A percentile compares a stretch with the other conserved stretches of the same genome.
Conservation (phyloP, 2,329 filamentous ascomycete genomes). For the Hypoxylon sp. region DNA sequence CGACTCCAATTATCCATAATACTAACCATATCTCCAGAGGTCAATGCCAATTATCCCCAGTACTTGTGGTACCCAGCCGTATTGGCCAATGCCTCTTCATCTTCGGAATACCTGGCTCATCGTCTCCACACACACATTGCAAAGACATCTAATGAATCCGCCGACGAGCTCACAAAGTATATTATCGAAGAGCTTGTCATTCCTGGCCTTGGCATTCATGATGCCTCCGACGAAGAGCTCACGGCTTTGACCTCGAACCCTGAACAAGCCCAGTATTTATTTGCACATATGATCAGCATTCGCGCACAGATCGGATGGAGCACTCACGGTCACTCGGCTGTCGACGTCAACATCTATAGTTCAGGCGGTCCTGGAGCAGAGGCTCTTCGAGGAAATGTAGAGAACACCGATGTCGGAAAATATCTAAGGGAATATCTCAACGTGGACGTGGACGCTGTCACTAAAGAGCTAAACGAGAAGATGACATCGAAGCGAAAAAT, state of each 20-base stretch:
- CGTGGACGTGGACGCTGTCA: slow-evolving; percentile 83
- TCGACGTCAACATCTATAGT: slow-evolving; percentile 97
- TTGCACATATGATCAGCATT: slow-evolving; percentile 88
- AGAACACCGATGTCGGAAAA: slow-evolving; percentile 91
- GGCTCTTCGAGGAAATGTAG: slow-evolving; percentile 83
- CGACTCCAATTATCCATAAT: slow-evolving; percentile 31
- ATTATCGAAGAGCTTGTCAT: slow-evolving; percentile 77
- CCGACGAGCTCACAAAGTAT: slow-evolving; percentile 68
- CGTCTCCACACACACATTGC: slow-evolving; percentile 73
- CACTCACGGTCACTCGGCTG: slow-evolving; percentile 92
- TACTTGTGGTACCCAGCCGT: slow-evolving; percentile 85
- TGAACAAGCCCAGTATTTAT: slow-evolving; percentile 66
- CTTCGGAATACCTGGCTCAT: slow-evolving; percentile 76
- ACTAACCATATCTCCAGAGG: slow-evolving; percentile 58
- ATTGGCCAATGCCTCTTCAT: slow-evolving; percentile 81
- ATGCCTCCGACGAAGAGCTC: slow-evolving; percentile 80
- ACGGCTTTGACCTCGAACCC: slow-evolving; percentile 71
- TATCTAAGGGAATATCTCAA: slow-evolving; percentile 85
- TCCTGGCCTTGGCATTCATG: slow-evolving; percentile 79
- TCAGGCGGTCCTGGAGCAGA: slow-evolving; percentile 75
- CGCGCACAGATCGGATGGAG: slow-evolving; percentile 93
- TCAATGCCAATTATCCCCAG: slow-evolving; percentile 65
- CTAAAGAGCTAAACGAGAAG: slow-evolving; percentile 77
- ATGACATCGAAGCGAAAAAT: slow-evolving; percentile 47
- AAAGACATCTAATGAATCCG: slow-evolving; percentile 49